Conservation (phyloP, 2,329 filamentous ascomycete species). For the Neonectria faginata region DNA sequence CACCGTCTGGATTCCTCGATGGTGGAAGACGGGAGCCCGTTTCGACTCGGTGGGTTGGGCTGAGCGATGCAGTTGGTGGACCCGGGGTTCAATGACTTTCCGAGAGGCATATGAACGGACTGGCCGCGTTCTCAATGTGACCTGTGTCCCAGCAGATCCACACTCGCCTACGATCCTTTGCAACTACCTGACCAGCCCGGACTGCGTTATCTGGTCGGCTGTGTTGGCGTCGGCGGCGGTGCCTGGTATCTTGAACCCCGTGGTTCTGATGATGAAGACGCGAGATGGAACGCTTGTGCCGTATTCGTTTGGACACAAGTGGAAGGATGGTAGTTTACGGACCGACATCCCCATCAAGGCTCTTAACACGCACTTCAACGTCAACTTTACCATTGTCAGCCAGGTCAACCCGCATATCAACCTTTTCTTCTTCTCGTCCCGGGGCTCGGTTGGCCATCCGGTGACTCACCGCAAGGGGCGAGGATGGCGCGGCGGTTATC, state of each 20-base stretch:
- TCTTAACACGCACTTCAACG: conserved; percentile 96
- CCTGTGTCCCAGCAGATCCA: conserved; percentile 94
- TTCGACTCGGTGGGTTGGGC: conserved; percentile 97
- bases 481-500: conserved; percentile 95
- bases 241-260: conserved; percentile 93
- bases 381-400: conserved; percentile 92
- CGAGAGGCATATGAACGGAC: conserved; percentile 94
- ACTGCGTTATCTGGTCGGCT: conserved; percentile 98
- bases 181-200: conserved; percentile 94
- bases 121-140: conserved; percentile 93
- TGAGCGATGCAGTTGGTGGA: conserved; percentile 86
- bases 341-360: conserved; percentile 97
- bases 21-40: conserved; percentile 92
- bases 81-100: conserved; percentile 91
- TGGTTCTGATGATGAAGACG: conserved; percentile 92
- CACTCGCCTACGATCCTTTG: conserved; percentile 92
- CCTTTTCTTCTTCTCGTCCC: conserved; percentile 97
- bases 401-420: conserved; percentile 98
- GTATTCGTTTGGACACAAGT: conserved; percentile 98
- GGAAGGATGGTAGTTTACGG: conserved; percentile 95
- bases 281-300: conserved; percentile 81
- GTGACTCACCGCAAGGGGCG: conserved; percentile 94
- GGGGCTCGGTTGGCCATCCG: conserved; percentile 90
- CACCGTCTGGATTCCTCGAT: conserved; percentile 80
- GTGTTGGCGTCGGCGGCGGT: conserved; percentile 95